Conservation (phyloP, 1,284 basidiomycete genomes). For the Chalciporus sp. region DNA sequence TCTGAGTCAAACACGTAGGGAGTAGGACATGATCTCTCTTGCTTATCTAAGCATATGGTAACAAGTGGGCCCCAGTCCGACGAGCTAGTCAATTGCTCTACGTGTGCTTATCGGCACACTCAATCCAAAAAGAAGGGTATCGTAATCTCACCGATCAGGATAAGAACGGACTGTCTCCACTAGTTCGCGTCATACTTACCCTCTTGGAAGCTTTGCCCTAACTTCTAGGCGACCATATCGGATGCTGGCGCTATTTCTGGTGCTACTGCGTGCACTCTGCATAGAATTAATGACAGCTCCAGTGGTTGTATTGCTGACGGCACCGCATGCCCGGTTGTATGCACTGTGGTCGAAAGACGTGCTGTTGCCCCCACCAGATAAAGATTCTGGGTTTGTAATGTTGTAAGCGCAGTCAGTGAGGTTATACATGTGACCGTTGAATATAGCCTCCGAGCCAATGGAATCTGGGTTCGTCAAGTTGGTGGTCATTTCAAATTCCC, state of each 20-base stretch:
- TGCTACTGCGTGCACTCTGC: slow-evolving; percentile 80
- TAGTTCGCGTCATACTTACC: slow-evolving; percentile 42
- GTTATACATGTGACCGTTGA: slow-evolving; percentile 78
- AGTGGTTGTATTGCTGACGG: slow-evolving; percentile 56
- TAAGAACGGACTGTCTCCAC: slow-evolving; percentile 46
- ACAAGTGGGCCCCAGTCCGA: slow-evolving; percentile 82
- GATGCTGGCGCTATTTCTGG: slow-evolving; percentile 70
- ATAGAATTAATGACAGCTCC: slow-evolving; percentile 76
- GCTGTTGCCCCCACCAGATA: slow-evolving; percentile 46
- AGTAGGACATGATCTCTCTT: too few relatives aligned
- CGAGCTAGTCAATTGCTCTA: slow-evolving; percentile 74
- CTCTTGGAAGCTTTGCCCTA: slow-evolving; percentile 75
- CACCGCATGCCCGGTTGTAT: slow-evolving; percentile 59
- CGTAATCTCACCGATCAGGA: slow-evolving; percentile 59
- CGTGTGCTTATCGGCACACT: slow-evolving; percentile 7
- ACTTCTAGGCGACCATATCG: slow-evolving; percentile 84
- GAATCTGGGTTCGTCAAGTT: slow-evolving; percentile 68
- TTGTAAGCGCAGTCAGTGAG: slow-evolving; percentile 78
- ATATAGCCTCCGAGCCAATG: slow-evolving; percentile 58
- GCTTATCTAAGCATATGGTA: too few relatives aligned
- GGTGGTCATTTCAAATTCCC: slow-evolving; percentile 89
- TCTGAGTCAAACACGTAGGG: too few relatives aligned
- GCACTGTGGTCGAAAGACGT: slow-evolving; percentile 42
- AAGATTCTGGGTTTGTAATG: slow-evolving; percentile 44
- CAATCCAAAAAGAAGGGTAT: slow-evolving; percentile 1